Conservation (phyloP, 345 rosid species). For the Carallia pectinifolia region DNA sequence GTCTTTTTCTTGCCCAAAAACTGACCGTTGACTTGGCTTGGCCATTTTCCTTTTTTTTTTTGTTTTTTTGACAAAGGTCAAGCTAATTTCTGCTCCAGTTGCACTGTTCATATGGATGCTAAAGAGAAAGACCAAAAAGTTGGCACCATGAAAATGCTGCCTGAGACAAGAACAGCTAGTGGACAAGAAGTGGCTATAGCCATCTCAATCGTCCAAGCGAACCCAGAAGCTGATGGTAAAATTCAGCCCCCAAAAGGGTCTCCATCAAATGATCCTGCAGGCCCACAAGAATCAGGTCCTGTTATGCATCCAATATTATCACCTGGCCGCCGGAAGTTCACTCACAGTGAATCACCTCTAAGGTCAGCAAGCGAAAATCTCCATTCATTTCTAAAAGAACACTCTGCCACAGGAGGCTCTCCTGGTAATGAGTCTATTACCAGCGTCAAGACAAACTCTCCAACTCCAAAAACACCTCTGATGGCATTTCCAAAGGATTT, state of each 20-base stretch:
- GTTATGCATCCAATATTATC: no score
- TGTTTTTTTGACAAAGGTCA: not conserved
- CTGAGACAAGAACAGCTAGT: not conserved
- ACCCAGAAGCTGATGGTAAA: conserved; percentile 4
- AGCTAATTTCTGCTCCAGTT: not conserved
- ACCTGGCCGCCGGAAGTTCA: conserved; percentile 11
- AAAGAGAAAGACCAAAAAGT: not conserved
- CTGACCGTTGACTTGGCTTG: no score
- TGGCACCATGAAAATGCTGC: no score
- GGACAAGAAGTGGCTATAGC: conserved; percentile 45
- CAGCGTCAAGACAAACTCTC: no score
- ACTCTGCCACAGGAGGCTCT: not conserved
- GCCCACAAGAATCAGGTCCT: not conserved
- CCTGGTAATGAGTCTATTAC: not conserved
- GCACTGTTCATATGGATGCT: not conserved
- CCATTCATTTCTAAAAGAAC: not conserved
- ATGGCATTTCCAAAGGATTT: not conserved
- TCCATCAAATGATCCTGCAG: conserved; percentile 15
- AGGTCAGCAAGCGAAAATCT: conserved; percentile 13
- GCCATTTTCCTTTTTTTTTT: not conserved
- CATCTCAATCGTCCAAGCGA: conserved; percentile 36
- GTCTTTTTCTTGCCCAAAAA: no score
- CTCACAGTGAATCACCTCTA: not conserved
- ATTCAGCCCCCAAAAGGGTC: conserved; percentile 21
- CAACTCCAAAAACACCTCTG: no score